phyloP scores from a whole-genome alignment of 164 flowering plant species.

The Nelumbo lutea region DNA sequence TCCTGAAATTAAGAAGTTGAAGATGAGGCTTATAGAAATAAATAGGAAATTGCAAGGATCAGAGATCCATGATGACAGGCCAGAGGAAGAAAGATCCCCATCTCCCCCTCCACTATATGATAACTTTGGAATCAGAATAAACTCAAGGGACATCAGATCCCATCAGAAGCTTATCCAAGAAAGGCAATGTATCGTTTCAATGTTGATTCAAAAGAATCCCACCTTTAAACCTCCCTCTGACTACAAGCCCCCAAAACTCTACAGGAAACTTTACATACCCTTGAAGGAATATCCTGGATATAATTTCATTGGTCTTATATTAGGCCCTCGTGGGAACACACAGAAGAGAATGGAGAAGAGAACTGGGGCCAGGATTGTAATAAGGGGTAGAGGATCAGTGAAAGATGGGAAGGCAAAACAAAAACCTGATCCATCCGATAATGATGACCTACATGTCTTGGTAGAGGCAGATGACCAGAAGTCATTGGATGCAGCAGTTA shows the following conservation, averaged over 20 bases:
- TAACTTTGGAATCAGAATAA: constrained; percentile 21
- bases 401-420: background rate
- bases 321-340: constrained; percentile 45
- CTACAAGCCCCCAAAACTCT: constrained; percentile 20
- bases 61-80: constrained; percentile 18
- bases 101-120: constrained; percentile 22
- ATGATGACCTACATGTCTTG: constrained; percentile 43
- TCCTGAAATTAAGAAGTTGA: constrained; percentile 20
- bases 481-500: constrained; percentile 38
- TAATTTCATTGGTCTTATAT: constrained; percentile 43
- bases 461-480: constrained; percentile 38
- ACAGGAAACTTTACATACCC: constrained; percentile 47
- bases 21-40: constrained; percentile 18
- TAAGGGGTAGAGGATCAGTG: constrained; percentile 37
- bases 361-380: constrained; percentile 38
- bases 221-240: constrained; percentile 27
- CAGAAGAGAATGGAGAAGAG: constrained; percentile 43
- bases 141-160: constrained; percentile 18
- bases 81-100: constrained; percentile 20
- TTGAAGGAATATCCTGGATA: constrained; percentile 39
- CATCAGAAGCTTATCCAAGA: constrained; percentile 22
- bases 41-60: constrained; percentile 22
- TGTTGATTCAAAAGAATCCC: constrained; percentile 31
- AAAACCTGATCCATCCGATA: constrained; percentile 19
- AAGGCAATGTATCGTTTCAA: constrained; percentile 28